phyloP scores from a whole-genome alignment of 2,329 filamentous ascomycete genomes.

The Neonectria hederae region DNA sequence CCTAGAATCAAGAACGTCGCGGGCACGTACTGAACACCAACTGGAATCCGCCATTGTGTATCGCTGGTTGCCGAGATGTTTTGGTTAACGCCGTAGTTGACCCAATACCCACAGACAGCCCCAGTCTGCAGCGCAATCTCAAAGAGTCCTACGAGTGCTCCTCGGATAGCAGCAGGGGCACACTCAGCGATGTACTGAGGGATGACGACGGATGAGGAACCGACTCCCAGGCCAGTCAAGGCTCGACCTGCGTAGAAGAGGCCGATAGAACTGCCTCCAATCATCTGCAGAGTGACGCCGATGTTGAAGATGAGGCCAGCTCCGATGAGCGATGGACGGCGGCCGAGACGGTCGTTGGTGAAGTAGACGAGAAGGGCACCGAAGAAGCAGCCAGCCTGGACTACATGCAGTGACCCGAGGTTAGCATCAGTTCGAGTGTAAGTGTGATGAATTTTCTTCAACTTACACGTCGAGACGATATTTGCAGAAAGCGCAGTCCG shows the following conservation, averaged over 20 bases:
- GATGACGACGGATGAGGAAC: constrained; percentile 60
- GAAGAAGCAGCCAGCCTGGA: constrained; percentile 63
- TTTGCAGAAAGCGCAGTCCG: constrained; percentile 15
- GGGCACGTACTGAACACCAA: constrained; percentile 40
- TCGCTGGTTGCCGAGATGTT: constrained; percentile 27
- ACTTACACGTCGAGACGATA: constrained; percentile 24
- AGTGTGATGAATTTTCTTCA: background rate
- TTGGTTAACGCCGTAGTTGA: constrained; percentile 36
- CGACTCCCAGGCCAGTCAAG: constrained; percentile 61
- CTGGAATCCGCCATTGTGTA: constrained; percentile 55
- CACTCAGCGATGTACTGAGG: constrained; percentile 68
- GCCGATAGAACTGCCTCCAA: constrained; percentile 52
- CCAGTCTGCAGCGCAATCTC: constrained; percentile 62
- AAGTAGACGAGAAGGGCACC: constrained; percentile 63
- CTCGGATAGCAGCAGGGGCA: constrained; percentile 61
- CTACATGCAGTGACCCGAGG: background rate
- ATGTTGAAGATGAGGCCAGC: constrained; percentile 59
- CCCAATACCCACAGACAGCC: constrained; percentile 59
- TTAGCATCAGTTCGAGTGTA: background rate
- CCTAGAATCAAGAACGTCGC: constrained; percentile 41
- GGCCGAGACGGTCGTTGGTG: constrained; percentile 65
- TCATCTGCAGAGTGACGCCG: constrained; percentile 63
- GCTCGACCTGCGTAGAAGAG: constrained; percentile 67
- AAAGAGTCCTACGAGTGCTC: constrained; percentile 60
- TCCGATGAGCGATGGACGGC: constrained; percentile 60